Percentiles rank a stretch among this genome's conserved stretches.
phyloP scores from a whole-genome alignment of 768 basidiomycete genomes.

The Lentinula raphanica region DNA sequence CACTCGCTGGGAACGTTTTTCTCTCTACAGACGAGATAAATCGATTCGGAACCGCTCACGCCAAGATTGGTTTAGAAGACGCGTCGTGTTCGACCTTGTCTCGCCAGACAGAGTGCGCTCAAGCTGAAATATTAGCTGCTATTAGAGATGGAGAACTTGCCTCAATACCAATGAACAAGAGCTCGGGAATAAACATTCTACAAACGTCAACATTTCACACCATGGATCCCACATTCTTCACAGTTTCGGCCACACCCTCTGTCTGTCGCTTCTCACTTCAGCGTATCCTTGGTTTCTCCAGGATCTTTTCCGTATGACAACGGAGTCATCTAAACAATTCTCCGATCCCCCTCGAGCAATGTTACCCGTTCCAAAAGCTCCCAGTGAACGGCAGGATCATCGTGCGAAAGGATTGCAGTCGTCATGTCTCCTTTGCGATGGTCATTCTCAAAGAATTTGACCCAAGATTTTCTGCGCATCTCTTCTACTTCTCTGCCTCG shows the following conservation, averaged over 20 bases:
- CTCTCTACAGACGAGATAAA: constrained; percentile 26
- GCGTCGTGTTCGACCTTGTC: constrained; percentile 42
- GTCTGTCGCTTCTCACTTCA: constrained; percentile 4
- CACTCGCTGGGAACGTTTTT: constrained; percentile 32
- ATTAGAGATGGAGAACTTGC: background rate
- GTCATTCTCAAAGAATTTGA: constrained; percentile 6
- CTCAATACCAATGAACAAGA: no score
- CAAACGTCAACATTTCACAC: no score
- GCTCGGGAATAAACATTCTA: no score
- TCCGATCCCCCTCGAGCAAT: constrained; percentile 9
- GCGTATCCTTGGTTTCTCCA: constrained; percentile 10
- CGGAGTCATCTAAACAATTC: constrained; percentile 10
- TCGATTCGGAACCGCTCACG: background rate
- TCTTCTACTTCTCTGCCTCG: constrained; percentile 11
- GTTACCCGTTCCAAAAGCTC: constrained; percentile 12
- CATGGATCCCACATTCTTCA: no score
- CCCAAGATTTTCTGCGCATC: constrained; percentile 12
- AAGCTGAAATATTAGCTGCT: constrained; percentile 9
- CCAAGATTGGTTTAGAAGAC: constrained; percentile 36
- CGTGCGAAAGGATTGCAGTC: constrained; percentile 5
- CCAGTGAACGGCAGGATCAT: constrained; percentile 11
- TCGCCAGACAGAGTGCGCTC: constrained; percentile 30
- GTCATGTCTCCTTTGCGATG: background rate
- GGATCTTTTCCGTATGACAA: constrained; percentile 12
- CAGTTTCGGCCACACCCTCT: no score